Conservation (phyloP, 768 basidiomycete genomes). For the Boletus rufocinnamomeus region DNA sequence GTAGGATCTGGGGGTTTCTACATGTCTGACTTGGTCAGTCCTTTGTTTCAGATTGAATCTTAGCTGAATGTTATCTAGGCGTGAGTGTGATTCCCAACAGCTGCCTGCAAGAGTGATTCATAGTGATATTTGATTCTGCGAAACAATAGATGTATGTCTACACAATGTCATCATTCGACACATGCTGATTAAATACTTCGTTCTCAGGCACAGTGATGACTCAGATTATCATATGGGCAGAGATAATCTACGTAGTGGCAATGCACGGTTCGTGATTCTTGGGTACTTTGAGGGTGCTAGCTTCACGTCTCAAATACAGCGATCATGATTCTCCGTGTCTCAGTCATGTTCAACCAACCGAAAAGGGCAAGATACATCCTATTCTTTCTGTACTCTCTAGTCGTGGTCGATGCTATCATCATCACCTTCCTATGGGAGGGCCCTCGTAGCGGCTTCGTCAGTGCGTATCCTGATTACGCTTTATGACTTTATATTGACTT, state of each 20-base stretch:
- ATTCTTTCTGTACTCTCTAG: background rate
- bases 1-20: background rate
- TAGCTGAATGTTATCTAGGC: constrained; percentile 3
- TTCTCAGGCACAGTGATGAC: background rate
- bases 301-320: background rate
- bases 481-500: background rate
- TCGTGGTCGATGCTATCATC: background rate
- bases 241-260: background rate
- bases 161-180: background rate
- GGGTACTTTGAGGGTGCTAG: too few relatives aligned
- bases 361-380: constrained; percentile 2
- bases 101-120: background rate
- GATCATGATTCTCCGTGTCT: constrained; percentile 20
- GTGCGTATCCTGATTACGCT: constrained; percentile 1
- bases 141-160: constrained; percentile 9
- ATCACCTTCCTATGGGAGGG: background rate
- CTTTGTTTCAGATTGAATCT: background rate
- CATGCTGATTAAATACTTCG: background rate
- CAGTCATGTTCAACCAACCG: constrained; percentile 15
- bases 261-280: constrained; percentile 8
- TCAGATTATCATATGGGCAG: background rate
- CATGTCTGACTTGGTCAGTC: constrained; percentile 4
- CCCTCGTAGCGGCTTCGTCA: background rate
- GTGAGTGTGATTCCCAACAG: constrained; percentile 1
- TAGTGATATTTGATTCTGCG: background rate